A percentile compares a stretch with the other conserved stretches of the same genome.
Evolutionary conservation across 306 rosid genomes (phyloP).

Genomic region (Rosa lucieae): DNA sequence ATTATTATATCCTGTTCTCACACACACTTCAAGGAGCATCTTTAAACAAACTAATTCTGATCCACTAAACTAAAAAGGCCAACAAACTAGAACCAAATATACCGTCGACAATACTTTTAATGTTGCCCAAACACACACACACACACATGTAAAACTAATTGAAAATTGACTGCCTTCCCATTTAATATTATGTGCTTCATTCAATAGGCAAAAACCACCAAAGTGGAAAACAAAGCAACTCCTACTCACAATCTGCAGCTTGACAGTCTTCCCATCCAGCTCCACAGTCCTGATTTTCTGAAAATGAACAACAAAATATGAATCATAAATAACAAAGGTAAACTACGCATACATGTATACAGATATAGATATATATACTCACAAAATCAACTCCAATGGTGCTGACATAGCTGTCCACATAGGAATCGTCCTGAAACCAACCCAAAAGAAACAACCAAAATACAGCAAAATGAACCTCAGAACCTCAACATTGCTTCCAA

Average conservation of each 20-base stretch:
- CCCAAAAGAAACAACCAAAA: neutral
- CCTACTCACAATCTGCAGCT: slow-evolving; percentile 91
- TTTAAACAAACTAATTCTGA: too few species aligned
- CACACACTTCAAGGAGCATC: neutral
- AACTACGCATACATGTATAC: neutral
- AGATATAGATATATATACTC: slow-evolving; percentile 9
- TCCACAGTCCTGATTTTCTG: slow-evolving; percentile 98
- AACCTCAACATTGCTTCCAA: slow-evolving; percentile 17
- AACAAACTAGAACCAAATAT: neutral
- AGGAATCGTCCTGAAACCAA: slow-evolving; percentile 75
- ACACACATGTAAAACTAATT: neutral
- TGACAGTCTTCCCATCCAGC: slow-evolving; percentile 81
- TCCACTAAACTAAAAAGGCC: too few species aligned
- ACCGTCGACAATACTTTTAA: neutral
- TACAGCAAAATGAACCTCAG: neutral
- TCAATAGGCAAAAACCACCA: neutral
- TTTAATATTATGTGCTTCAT: neutral
- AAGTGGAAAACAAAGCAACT: neutral
- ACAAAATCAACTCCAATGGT: slow-evolving; percentile 99
- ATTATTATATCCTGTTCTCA: too few species aligned
- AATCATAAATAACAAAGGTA: neutral
- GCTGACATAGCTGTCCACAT: slow-evolving; percentile 90
- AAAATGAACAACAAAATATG: neutral
- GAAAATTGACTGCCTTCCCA: neutral
- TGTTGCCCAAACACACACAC: neutral